These are phyloP conservation scores for Camellia sinensis DNA, from an alignment of 148 eudicot species.

Conservation along the genomic window DNA sequence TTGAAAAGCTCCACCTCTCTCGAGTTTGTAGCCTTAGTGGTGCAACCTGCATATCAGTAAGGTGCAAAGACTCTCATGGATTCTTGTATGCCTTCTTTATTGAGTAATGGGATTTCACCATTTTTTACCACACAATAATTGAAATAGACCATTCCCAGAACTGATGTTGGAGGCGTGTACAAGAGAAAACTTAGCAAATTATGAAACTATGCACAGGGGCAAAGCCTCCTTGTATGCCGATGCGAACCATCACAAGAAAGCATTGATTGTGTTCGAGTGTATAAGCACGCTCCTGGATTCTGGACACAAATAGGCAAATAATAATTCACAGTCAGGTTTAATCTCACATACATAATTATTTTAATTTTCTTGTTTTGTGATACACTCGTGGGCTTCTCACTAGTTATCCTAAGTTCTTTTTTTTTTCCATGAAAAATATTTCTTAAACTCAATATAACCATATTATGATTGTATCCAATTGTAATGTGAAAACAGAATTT, in stretches of 20 bases:
- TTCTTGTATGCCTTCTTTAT: neutral
- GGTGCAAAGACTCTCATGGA: neutral
- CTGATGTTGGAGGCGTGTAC: neutral
- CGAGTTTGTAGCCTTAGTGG: neutral
- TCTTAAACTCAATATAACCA: neutral
- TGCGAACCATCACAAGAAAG: slow-evolving; percentile 84
- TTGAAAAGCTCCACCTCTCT: neutral
- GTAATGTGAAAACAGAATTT: neutral
- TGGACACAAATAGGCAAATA: slow-evolving; percentile 26
- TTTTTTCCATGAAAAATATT: neutral
- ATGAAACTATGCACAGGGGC: slow-evolving; percentile 77
- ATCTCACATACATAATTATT: neutral
- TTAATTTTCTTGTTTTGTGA: neutral
- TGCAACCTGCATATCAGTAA: slow-evolving; percentile 1
- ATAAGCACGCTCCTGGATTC: slow-evolving; percentile 96
- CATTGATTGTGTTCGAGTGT: slow-evolving; percentile 55
- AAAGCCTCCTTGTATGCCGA: slow-evolving; percentile 87
- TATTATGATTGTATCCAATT: neutral
- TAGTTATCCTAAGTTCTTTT: neutral
- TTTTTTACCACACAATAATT: neutral
- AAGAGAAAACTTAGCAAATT: slow-evolving; percentile 18
- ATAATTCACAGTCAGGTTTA: neutral
- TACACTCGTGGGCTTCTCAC: neutral
- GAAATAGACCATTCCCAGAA: neutral
- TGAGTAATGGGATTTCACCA: neutral